These are phyloP conservation scores for Naganishia sp. DNA, from an alignment of 1,284 basidiomycete genomes.

Conservation along the genomic window DNA sequence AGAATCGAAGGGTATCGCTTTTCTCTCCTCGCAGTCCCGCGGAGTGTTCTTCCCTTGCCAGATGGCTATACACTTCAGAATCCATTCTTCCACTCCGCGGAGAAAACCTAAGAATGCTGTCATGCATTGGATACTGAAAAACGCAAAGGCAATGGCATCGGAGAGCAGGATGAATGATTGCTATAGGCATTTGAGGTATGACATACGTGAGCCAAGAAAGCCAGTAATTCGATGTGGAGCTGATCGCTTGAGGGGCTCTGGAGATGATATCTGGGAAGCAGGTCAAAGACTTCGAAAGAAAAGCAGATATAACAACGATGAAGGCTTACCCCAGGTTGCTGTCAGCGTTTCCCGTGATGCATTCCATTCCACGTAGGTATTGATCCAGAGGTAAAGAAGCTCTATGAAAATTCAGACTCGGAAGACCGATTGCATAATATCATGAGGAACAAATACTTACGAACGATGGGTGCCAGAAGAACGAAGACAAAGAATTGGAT, in stretches of 20 bases:
- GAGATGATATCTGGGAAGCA: neutral
- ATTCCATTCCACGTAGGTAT: neutral
- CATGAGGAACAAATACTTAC: neutral
- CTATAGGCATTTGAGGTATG: neutral
- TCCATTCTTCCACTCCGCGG: slow-evolving; percentile 18
- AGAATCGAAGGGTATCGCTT: slow-evolving; percentile 7
- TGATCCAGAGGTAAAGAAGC: neutral
- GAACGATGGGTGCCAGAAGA: slow-evolving; percentile 3
- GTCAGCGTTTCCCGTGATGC: neutral
- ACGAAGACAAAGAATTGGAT: slow-evolving; percentile 26
- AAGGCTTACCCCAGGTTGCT: slow-evolving; percentile 1
- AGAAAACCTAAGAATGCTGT: slow-evolving; percentile 21
- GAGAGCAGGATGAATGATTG: too few species aligned
- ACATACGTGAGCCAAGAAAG: slow-evolving; percentile 16
- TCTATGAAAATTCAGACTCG: neutral
- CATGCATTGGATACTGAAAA: slow-evolving; percentile 19
- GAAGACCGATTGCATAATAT: neutral
- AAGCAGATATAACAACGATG: neutral
- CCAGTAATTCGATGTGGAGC: slow-evolving; percentile 11
- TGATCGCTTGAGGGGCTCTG: neutral
- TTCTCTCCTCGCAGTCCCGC: neutral
- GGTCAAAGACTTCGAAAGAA: too few species aligned
- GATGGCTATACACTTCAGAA: neutral
- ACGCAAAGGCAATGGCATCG: too few species aligned
- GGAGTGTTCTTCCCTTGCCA: neutral